phyloP scores from a whole-genome alignment of 2,329 filamentous ascomycete genomes.

The Pseudocercospora fijiensis region DNA sequence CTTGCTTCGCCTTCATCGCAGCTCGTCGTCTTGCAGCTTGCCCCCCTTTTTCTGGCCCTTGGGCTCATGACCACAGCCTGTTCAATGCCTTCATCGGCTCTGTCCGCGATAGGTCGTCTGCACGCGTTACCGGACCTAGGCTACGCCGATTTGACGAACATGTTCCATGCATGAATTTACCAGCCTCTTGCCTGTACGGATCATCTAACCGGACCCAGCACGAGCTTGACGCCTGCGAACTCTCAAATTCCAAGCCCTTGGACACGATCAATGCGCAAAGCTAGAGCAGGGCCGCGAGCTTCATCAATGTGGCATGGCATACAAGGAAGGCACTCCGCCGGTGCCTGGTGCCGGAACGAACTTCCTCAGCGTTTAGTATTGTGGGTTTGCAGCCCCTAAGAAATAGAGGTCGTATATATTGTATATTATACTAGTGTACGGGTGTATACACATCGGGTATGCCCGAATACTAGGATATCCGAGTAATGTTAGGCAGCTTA shows the following conservation, averaged over 20 bases:
- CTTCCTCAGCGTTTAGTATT: background rate
- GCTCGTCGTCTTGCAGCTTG: background rate
- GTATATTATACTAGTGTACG: no score
- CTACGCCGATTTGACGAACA: background rate
- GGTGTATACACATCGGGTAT: no score
- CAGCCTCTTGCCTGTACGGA: background rate
- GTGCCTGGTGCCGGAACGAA: conserved; percentile 3
- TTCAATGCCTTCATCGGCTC: background rate
- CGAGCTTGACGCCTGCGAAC: background rate
- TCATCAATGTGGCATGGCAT: background rate
- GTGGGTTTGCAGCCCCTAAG: no score
- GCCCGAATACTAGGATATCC: no score
- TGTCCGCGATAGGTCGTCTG: background rate
- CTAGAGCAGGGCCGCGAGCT: background rate
- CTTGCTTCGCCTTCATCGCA: background rate
- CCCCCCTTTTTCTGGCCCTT: background rate
- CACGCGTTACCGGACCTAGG: background rate
- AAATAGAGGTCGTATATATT: no score
- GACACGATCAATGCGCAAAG: background rate
- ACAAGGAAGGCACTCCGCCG: background rate
- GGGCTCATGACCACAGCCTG: background rate
- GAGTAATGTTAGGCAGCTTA: no score
- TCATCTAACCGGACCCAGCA: background rate
- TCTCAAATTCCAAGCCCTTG: background rate
- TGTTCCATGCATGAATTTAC: background rate